These are phyloP conservation scores for Mucor sp. DNA, from an alignment of 371 early-diverging fungal species.

Conservation along the genomic window DNA sequence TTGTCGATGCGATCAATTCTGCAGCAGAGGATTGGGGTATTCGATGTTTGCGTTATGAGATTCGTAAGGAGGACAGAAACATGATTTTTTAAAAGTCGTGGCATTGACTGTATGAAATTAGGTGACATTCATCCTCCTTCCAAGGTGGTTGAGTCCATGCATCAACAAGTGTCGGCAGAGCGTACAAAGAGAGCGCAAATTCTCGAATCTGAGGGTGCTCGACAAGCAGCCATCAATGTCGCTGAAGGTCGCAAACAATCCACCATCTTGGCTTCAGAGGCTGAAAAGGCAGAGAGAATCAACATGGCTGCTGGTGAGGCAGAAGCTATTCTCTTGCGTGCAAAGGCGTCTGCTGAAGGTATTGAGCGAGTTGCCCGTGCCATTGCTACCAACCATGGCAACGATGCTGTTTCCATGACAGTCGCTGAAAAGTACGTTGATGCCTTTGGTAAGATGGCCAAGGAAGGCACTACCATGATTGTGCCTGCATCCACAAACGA, in stretches of 20 bases:
- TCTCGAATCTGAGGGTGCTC: conserved; percentile 91
- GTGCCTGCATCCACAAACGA: conserved; percentile 88
- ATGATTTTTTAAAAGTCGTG: not conserved
- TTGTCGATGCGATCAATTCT: conserved; percentile 93
- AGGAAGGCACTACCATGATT: conserved; percentile 91
- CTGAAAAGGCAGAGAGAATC: conserved; percentile 85
- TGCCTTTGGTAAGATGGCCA: conserved; percentile 90
- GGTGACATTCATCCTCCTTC: conserved; percentile 96
- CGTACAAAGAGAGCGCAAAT: conserved; percentile 96
- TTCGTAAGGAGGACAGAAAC: conserved; percentile 51
- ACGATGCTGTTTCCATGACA: conserved; percentile 88
- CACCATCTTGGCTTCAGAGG: conserved; percentile 94
- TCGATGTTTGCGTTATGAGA: conserved; percentile 91
- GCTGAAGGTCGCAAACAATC: conserved; percentile 96
- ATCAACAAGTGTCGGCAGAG: conserved; percentile 96
- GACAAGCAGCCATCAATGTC: conserved; percentile 97
- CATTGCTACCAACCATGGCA: conserved; percentile 71
- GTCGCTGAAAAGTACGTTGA: conserved; percentile 98
- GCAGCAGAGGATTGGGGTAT: conserved; percentile 98
- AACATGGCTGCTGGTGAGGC: conserved; percentile 90
- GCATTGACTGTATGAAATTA: conserved; percentile 23
- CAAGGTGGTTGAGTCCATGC: conserved; percentile 96
- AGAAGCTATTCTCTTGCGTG: conserved; percentile 86
- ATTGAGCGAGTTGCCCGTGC: conserved; percentile 82
- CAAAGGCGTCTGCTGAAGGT: conserved; percentile 82